Conservation (phyloP, 2,329 filamentous ascomycete species). For the Aaosphaeria arxii region DNA sequence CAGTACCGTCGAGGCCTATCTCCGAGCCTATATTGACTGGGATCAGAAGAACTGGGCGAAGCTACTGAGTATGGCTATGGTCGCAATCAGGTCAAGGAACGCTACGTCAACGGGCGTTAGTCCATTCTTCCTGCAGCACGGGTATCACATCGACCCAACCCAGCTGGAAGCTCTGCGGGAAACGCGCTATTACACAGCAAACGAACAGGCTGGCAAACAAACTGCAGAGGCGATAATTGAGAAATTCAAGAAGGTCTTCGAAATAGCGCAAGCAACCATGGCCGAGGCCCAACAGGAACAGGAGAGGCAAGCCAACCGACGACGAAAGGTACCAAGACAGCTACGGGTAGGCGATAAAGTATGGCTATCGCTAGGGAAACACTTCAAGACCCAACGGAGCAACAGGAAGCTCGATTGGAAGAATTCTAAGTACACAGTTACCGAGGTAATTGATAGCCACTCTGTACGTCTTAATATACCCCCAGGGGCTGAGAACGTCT, state of each 20-base stretch:
- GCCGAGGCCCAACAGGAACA: not conserved
- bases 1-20: not conserved
- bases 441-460: not conserved
- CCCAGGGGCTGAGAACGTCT: not conserved
- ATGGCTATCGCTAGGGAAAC: not conserved
- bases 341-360: not conserved
- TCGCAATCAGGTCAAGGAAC: not conserved
- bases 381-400: not conserved
- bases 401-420: not conserved
- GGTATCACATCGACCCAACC: not conserved
- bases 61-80: not conserved
- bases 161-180: not conserved
- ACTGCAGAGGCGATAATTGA: not conserved
- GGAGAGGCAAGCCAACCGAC: not conserved
- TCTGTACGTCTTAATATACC: not conserved
- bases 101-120: not conserved
- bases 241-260: not conserved
- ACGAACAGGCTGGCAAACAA: not conserved
- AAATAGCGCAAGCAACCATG: not conserved
- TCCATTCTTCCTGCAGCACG: not conserved
- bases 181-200: not conserved
- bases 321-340: not conserved
- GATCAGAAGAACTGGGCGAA: not conserved
- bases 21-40: not conserved
- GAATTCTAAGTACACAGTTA: not conserved